Conservation (phyloP, 148 eudicot species). For the Limonium bicolor region DNA sequence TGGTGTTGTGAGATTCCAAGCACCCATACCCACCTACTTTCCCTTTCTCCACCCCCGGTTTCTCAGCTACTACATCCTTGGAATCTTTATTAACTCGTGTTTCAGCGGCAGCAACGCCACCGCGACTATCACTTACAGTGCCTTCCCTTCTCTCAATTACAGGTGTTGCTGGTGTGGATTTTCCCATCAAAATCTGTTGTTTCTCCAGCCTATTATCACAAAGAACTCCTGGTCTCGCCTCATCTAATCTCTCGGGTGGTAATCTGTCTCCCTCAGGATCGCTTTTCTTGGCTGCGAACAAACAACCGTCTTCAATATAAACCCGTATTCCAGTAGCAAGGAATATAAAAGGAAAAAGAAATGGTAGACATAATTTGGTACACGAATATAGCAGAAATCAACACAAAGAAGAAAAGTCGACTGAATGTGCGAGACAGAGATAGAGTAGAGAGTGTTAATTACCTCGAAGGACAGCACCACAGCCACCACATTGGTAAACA, state of each 20-base stretch:
- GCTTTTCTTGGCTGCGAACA: slow-evolving; percentile 49
- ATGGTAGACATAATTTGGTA: no score
- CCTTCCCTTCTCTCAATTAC: slow-evolving; percentile 32
- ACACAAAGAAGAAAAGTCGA: neutral
- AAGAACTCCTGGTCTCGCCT: slow-evolving; percentile 24
- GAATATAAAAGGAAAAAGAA: no score
- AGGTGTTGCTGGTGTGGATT: slow-evolving; percentile 16
- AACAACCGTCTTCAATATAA: no score
- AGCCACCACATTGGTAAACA: slow-evolving; percentile 77
- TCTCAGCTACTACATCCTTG: slow-evolving; percentile 5
- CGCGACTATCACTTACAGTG: slow-evolving; percentile 12
- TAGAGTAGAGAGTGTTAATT: slow-evolving; percentile 4
- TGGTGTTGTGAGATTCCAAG: slow-evolving; percentile 16
- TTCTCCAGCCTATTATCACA: slow-evolving; percentile 26
- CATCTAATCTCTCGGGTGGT: slow-evolving; percentile 27
- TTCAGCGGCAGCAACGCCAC: slow-evolving; percentile 12
- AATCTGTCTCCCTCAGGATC: slow-evolving; percentile 26
- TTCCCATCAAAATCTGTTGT: slow-evolving; percentile 22
- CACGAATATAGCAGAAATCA: slow-evolving; percentile 2
- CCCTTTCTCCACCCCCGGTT: slow-evolving; percentile 14
- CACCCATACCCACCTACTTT: slow-evolving; percentile 8
- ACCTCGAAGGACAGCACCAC: slow-evolving; percentile 84
- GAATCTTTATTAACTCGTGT: slow-evolving; percentile 17
- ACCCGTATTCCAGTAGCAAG: no score
- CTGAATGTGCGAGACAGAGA: slow-evolving; percentile 6